Evolutionary conservation across 164 flowering plant genomes (phyloP).

Genomic region (Dillenia turbinata): DNA sequence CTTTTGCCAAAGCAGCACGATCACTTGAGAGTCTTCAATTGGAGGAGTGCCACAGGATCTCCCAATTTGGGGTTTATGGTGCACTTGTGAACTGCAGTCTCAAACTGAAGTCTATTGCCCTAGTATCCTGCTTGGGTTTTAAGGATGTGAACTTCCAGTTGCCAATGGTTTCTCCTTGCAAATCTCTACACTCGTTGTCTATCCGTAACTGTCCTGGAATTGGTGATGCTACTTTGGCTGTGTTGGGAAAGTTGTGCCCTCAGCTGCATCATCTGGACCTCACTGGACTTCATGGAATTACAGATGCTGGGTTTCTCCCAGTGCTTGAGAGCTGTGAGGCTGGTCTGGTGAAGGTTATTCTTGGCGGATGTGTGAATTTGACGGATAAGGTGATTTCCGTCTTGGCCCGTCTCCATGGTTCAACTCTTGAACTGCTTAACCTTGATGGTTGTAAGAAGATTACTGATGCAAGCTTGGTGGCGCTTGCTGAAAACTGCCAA

Average conservation of each 20-base stretch:
- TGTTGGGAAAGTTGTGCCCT: slow-evolving; percentile 60
- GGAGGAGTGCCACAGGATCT: slow-evolving; percentile 76
- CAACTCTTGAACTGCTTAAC: slow-evolving; percentile 53
- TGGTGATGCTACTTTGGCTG: slow-evolving; percentile 44
- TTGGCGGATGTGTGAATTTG: slow-evolving; percentile 48
- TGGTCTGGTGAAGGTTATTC: slow-evolving; percentile 55
- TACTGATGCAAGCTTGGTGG: slow-evolving; percentile 53
- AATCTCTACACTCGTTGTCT: slow-evolving; percentile 47
- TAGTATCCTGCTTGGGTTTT: slow-evolving; percentile 62
- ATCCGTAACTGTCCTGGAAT: slow-evolving; percentile 67
- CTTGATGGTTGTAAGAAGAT: slow-evolving; percentile 58
- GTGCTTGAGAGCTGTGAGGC: slow-evolving; percentile 40
- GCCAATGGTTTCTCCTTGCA: slow-evolving; percentile 32
- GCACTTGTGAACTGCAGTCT: slow-evolving; percentile 39
- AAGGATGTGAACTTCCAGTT: slow-evolving; percentile 32
- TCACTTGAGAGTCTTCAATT: slow-evolving; percentile 60
- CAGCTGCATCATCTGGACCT: slow-evolving; percentile 52
- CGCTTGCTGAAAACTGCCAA: slow-evolving; percentile 54
- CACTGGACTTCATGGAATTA: slow-evolving; percentile 52
- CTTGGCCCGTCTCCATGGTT: slow-evolving; percentile 47
- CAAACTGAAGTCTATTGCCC: slow-evolving; percentile 49
- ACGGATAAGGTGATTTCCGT: slow-evolving; percentile 49
- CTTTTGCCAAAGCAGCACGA: slow-evolving; percentile 46
- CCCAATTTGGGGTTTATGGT: slow-evolving; percentile 53
- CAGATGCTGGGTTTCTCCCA: slow-evolving; percentile 57